These are phyloP conservation scores for Pulicaria dysenterica DNA, from an alignment of 129 eudicot species.

Conservation along the genomic window DNA sequence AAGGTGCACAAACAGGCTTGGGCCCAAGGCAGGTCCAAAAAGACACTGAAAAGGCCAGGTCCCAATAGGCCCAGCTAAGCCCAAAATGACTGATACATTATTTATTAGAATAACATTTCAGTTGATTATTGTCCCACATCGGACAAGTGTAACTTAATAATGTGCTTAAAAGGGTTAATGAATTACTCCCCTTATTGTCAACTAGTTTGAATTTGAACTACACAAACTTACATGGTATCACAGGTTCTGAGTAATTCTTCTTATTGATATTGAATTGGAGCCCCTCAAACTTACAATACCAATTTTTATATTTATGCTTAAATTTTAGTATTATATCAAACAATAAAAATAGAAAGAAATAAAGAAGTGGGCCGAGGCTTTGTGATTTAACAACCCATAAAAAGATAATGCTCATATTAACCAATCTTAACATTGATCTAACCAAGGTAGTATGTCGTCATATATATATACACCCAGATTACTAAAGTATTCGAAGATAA, in stretches of 20 bases:
- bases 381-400: not conserved
- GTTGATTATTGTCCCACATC: too few species aligned
- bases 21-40: not conserved
- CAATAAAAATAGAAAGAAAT: not conserved
- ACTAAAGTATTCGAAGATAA: slow-evolving; percentile 58
- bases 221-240: too few species aligned
- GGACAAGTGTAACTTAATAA: too few species aligned
- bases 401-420: not conserved
- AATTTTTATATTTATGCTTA: not conserved
- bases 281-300: too few species aligned
- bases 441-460: slow-evolving; percentile 15
- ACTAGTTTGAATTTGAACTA: too few species aligned
- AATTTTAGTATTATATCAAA: not conserved
- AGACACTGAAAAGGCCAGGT: not conserved
- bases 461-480: slow-evolving; percentile 37
- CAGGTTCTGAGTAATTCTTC: too few species aligned
- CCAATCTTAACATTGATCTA: slow-evolving; percentile 1
- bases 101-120: too few species aligned
- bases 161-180: too few species aligned
- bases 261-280: too few species aligned
- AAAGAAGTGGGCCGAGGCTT: too few species aligned
- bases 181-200: too few species aligned
- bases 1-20: not conserved
- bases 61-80: not conserved
- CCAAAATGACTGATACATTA: too few species aligned